Evolutionary conservation across 768 basidiomycete species (phyloP).

Genomic region (Lentinus brumalis): DNA sequence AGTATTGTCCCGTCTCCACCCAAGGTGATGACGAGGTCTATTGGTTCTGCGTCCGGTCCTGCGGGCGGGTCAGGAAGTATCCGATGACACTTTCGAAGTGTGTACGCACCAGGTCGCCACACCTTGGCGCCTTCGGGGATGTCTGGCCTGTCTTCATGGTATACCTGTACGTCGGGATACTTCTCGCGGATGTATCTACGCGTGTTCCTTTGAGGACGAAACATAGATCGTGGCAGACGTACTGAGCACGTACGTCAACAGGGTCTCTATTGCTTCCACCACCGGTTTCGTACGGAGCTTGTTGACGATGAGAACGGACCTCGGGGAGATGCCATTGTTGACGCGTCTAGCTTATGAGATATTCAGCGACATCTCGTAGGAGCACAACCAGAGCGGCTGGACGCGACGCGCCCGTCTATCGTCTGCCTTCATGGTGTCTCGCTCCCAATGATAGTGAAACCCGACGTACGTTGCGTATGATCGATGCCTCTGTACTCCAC

Average conservation of each 20-base stretch:
- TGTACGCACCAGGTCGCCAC: constrained; percentile 61
- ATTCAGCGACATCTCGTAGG: background rate
- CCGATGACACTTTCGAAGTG: background rate
- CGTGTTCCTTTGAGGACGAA: background rate
- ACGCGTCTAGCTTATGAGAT: constrained; percentile 19
- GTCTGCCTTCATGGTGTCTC: background rate
- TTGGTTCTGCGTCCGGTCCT: constrained; percentile 57
- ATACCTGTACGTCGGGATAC: constrained; percentile 35
- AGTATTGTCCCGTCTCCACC: constrained; percentile 96
- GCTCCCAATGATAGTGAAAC: background rate
- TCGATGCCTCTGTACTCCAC: background rate
- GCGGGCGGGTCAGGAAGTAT: background rate
- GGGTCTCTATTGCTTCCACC: constrained; percentile 71
- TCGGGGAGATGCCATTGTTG: constrained; percentile 39
- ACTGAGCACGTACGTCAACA: constrained; percentile 56
- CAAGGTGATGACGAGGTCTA: constrained; percentile 87
- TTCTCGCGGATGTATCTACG: constrained; percentile 32
- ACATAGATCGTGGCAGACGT: background rate
- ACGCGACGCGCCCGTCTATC: background rate
- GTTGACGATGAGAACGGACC: constrained; percentile 76
- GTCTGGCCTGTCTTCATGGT: constrained; percentile 46
- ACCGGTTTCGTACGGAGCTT: constrained; percentile 79
- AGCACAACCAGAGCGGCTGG: background rate
- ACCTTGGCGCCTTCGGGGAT: constrained; percentile 45
- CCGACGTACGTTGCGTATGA: constrained; percentile 16